Evolutionary conservation across 2,329 filamentous ascomycete species (phyloP), one percentile per base, ranked within the genome.

Genomic region (Fusarium torreyae): DNA sequence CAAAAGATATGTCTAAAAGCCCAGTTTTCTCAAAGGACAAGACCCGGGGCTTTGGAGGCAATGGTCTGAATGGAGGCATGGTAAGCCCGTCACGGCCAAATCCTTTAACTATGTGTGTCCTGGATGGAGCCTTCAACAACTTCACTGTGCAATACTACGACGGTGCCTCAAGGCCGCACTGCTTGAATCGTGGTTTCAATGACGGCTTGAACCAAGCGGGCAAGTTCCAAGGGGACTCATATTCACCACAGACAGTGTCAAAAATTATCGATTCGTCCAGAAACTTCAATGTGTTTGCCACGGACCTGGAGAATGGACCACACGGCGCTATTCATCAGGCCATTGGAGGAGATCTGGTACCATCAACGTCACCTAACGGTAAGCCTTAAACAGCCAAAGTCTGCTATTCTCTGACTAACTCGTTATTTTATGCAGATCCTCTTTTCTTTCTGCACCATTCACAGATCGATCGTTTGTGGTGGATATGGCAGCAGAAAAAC

Each of bases 401-500:
- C 18, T 20, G 18, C 18, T 20, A 20, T 20, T 20, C 18, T 20
- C 18, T 20, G 26, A 38, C 46, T 49, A 2, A 38, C 11, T n/a
- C 11, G 2, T 18, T 39, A 6, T 5, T 14, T 26, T 7, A 5
- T 14, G 36, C 4, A 50, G 46, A 50, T 26, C 46, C 46, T 3
- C 11, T 50, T 4, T 50, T 50, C 46, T 50, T 50, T 18, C 18
- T 50, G 33, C 46, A 50, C 15, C 33, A 50, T 20, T 7, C 9
- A 20, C 33, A 50, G 34, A 34, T 50, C 11, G 33, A 50, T 11
- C 46, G 46, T 7, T 34, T 50, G 33, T 50, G 46, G 46, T 22
- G 33, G 34, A 34, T 39, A 10, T 50, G 46, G 46, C 46, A 50
- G 11, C 33, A 39, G 11, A n/a, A 26, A 10, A 22, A 49, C 46